Evolutionary conservation across 306 rosid genomes (phyloP), one percentile per base, ranked within the genome.

Genomic region (Pyrus betulifolia): DNA sequence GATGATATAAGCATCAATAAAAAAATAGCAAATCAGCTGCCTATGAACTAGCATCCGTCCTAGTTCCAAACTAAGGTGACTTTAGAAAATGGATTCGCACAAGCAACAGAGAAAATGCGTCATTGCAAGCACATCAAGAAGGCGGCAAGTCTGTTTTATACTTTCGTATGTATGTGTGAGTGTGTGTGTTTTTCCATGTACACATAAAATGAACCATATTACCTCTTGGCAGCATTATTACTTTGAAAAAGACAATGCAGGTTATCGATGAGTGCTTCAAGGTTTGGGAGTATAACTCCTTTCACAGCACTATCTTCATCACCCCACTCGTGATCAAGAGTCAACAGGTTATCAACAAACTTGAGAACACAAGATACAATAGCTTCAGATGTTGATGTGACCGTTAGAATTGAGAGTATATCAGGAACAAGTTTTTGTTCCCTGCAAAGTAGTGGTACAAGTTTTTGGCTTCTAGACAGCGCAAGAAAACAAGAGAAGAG

Each of bases 401-500:
- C 82, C 1, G 87, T 70, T 51, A 92, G 77, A 81, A 95, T 86
- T 72, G 95, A 92, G 71, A 85, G 91, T 72, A 95, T 92, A 85
- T 92, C 96, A 59, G 96, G 91, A 62, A 95, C 84, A 59, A 95
- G 96, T 75, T 83, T 89, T 72, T 78, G 85, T 74, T 92, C 87
- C 84, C 85, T 74, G 78, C 75, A 76, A 75, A 95, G 84, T 44
- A 89, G 79, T 35, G 88, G 81, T 45, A 84, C 88, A 35, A 90
- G 91, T 69, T 81, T 95, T 80, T 83, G 75, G 89, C 85, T 89
- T 87, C 86, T 86, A 74, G 92, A 89, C 98, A 95, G 90, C 76
- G 92, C 88, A 81, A 88, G 74, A 89, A 95, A 95, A 86, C 98
- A 90, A 82, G 96, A 89, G 44, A 92, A 86, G 69, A 95, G 92